Conservation (phyloP, 805 yeast genomes). For the Lipomyces japonicus region DNA sequence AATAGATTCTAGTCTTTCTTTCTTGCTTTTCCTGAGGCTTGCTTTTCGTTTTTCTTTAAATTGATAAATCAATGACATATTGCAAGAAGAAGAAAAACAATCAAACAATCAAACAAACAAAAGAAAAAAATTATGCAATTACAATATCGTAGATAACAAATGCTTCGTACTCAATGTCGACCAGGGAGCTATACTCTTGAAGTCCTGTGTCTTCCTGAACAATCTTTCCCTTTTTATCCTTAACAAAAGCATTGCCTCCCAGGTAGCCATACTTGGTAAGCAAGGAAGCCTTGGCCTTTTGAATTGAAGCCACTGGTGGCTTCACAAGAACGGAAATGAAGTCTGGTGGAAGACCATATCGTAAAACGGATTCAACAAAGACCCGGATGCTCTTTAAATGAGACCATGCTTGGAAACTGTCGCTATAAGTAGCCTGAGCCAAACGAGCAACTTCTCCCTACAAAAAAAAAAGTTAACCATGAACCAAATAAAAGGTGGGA, state of each 20-base stretch:
- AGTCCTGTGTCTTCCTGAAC: slow-evolving; percentile 59
- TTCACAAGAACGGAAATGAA: slow-evolving; percentile 53
- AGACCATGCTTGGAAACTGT: slow-evolving; percentile 79
- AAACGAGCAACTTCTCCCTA: slow-evolving; percentile 72
- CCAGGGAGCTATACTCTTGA: slow-evolving; percentile 85
- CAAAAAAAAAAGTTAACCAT: slow-evolving; percentile 32
- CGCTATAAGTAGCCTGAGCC: slow-evolving; percentile 84
- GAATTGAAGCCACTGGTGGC: slow-evolving; percentile 43
- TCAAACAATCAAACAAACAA: too few species aligned
- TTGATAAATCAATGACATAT: too few species aligned
- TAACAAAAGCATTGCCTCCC: slow-evolving; percentile 82
- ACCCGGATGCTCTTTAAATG: slow-evolving; percentile 84
- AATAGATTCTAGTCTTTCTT: neutral
- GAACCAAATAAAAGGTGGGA: too few species aligned
- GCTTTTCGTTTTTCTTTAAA: too few species aligned
- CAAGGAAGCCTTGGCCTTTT: slow-evolving; percentile 65
- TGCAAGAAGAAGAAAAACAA: too few species aligned
- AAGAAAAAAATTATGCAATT: slow-evolving; percentile 15
- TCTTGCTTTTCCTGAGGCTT: too few species aligned
- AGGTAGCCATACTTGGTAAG: slow-evolving; percentile 77
- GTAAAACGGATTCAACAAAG: slow-evolving; percentile 87
- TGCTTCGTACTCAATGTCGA: slow-evolving; percentile 94
- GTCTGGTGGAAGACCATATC: slow-evolving; percentile 96
- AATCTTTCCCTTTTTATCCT: slow-evolving; percentile 62
- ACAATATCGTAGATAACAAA: slow-evolving; percentile 74